These are phyloP conservation scores for Tillandsia fasciculata DNA, from an alignment of 176 grass and related monocot genomes.

Conservation along the genomic window DNA sequence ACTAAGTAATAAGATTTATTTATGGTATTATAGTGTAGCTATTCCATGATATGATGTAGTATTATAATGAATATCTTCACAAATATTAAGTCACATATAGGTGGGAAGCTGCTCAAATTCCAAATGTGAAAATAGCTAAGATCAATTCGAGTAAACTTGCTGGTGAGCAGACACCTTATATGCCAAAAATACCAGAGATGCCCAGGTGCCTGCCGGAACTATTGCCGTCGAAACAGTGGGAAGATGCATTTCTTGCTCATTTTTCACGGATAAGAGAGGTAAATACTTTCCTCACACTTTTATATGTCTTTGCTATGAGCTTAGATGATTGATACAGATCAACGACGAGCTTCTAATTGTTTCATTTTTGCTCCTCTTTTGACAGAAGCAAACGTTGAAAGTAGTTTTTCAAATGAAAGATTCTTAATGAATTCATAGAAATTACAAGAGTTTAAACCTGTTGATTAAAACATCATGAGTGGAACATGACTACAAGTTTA, in stretches of 20 bases:
- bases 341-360: background rate
- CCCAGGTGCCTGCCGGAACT: constrained; percentile 46
- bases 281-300: constrained; percentile 13
- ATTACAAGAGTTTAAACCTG: too few species aligned
- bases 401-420: too few species aligned
- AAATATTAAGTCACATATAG: constrained; percentile 21
- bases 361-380: too few species aligned
- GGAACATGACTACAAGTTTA: too few species aligned
- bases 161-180: constrained; percentile 69
- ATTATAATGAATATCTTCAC: background rate
- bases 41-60: constrained; percentile 4
- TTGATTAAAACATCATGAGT: too few species aligned
- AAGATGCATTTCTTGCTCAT: constrained; percentile 41
- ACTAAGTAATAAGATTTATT: too few species aligned
- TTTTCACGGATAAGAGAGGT: constrained; percentile 53
- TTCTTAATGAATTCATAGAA: too few species aligned
- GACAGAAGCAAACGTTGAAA: too few species aligned
- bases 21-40: background rate
- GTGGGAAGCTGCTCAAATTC: constrained; percentile 86
- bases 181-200: constrained; percentile 75
- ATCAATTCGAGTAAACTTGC: constrained; percentile 35
- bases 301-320: background rate
- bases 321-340: constrained; percentile 2
- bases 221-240: constrained; percentile 57
- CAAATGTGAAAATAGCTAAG: constrained; percentile 71